phyloP scores from a whole-genome alignment of 768 basidiomycete genomes.

The Trametes punicea region DNA sequence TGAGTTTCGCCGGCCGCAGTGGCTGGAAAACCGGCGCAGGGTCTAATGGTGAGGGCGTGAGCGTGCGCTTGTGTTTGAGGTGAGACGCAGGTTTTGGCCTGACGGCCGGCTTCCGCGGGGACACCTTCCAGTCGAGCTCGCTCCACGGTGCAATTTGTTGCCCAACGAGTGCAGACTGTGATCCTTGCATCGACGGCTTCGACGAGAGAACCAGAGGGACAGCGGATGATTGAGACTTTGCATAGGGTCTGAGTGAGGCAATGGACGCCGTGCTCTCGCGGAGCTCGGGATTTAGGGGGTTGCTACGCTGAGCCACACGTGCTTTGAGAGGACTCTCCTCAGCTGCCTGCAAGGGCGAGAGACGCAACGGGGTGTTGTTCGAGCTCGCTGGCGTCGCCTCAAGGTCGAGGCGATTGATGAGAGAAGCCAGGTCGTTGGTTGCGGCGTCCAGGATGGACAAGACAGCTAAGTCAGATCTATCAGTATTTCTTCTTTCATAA shows the following conservation, averaged over 20 bases:
- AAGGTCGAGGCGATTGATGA: conserved; percentile 79
- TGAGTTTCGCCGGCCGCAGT: conserved; percentile 45
- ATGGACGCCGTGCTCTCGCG: conserved; percentile 41
- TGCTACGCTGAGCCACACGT: conserved; percentile 9
- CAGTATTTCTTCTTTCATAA: neutral
- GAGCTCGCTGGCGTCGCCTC: conserved; percentile 68
- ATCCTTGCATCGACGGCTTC: conserved; percentile 1
- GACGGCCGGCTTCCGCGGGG: conserved; percentile 35
- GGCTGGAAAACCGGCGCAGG: conserved; percentile 58
- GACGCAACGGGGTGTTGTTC: conserved; percentile 33
- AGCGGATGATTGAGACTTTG: conserved; percentile 29
- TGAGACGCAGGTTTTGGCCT: conserved; percentile 24
- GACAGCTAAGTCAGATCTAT: conserved; percentile 41
- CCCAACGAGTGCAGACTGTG: conserved; percentile 30
- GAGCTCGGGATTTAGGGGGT: conserved; percentile 19
- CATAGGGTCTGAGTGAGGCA: conserved; percentile 50
- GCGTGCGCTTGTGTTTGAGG: conserved; percentile 48
- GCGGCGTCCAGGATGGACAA: conserved; percentile 74
- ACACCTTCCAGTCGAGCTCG: conserved; percentile 39
- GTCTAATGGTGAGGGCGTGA: conserved; percentile 60
- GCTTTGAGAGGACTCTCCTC: conserved; percentile 36
- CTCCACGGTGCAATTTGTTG: conserved; percentile 67
- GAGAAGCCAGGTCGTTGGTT: conserved; percentile 72
- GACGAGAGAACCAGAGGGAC: conserved; percentile 8
- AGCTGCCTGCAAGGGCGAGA: conserved; percentile 18